Conservation (phyloP, 768 basidiomycete genomes). For the Daedaleopsis sinensis region DNA sequence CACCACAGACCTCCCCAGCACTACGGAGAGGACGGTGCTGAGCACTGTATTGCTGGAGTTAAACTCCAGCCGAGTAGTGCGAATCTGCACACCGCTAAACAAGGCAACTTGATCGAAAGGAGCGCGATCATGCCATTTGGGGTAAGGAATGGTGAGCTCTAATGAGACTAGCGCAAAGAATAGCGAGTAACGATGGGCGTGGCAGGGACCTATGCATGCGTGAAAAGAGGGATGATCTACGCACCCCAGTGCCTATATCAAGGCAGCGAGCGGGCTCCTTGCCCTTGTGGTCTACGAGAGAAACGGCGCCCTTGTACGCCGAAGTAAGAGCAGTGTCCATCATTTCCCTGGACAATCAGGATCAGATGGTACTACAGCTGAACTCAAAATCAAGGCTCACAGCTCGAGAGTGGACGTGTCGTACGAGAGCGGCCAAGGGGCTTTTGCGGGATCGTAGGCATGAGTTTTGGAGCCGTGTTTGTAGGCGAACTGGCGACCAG, state of each 20-base stretch:
- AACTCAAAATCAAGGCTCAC: constrained; percentile 42
- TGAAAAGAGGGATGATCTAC: constrained; percentile 25
- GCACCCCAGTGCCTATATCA: constrained; percentile 76
- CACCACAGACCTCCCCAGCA: background rate
- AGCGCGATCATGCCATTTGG: no score
- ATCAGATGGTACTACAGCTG: background rate
- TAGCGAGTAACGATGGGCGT: no score
- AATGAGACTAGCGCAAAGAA: no score
- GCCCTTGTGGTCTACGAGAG: constrained; percentile 58
- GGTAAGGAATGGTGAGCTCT: no score
- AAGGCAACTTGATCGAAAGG: no score
- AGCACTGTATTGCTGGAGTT: background rate
- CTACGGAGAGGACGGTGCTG: background rate
- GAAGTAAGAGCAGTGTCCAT: constrained; percentile 27
- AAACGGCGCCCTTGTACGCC: constrained; percentile 52
- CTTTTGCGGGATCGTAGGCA: constrained; percentile 69
- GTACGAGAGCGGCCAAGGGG: constrained; percentile 78
- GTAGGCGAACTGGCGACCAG: constrained; percentile 56
- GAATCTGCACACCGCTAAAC: no score
- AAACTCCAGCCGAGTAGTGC: no score
- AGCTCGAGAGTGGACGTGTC: constrained; percentile 66
- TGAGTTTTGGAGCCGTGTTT: constrained; percentile 70
- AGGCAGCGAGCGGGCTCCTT: constrained; percentile 56
- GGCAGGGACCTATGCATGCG: no score
- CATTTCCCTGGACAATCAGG: constrained; percentile 5